A percentile compares a stretch with the other conserved stretches of the same genome.
These are phyloP conservation scores for Gryganskiella cystojenkinii DNA, from an alignment of 192 early-diverging fungal species.

Conservation along the genomic window DNA sequence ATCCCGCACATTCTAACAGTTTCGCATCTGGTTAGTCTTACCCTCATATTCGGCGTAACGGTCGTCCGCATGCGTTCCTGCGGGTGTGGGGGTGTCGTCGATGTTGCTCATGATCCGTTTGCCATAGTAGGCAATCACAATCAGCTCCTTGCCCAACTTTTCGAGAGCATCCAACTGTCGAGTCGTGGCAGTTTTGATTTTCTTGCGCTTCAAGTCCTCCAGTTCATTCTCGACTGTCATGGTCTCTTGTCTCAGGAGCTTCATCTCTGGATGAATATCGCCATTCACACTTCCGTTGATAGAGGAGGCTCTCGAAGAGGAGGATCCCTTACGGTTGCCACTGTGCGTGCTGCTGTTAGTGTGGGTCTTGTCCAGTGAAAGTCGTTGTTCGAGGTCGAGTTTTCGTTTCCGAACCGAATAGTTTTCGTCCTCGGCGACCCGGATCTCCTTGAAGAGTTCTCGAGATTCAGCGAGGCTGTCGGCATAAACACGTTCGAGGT, in stretches of 20 bases:
- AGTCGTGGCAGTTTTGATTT: constrained; percentile 26
- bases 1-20: too few species aligned
- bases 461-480: constrained; percentile 29
- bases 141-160: constrained; percentile 45
- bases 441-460: constrained; percentile 46
- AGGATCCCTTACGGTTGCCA: neutral
- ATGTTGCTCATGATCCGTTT: constrained; percentile 23
- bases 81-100: constrained; percentile 41
- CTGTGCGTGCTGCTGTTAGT: neutral
- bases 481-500: constrained; percentile 35
- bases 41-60: constrained; percentile 32
- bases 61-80: constrained; percentile 40
- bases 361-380: constrained; percentile 11
- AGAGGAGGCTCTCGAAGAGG: neutral
- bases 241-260: constrained; percentile 42
- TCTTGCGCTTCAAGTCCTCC: constrained; percentile 45
- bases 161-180: constrained; percentile 47
- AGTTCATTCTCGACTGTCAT: constrained; percentile 41
- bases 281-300: constrained; percentile 8
- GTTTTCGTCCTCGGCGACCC: constrained; percentile 41
- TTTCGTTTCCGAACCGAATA: constrained; percentile 42
- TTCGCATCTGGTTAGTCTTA: neutral
- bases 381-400: constrained; percentile 34
- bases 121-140: constrained; percentile 44
- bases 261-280: constrained; percentile 44